Percentiles rank a stretch among this genome's conserved stretches.
These are phyloP conservation scores for Meripilus lineatus DNA, from an alignment of 1,284 basidiomycete genomes.

Conservation along the genomic window DNA sequence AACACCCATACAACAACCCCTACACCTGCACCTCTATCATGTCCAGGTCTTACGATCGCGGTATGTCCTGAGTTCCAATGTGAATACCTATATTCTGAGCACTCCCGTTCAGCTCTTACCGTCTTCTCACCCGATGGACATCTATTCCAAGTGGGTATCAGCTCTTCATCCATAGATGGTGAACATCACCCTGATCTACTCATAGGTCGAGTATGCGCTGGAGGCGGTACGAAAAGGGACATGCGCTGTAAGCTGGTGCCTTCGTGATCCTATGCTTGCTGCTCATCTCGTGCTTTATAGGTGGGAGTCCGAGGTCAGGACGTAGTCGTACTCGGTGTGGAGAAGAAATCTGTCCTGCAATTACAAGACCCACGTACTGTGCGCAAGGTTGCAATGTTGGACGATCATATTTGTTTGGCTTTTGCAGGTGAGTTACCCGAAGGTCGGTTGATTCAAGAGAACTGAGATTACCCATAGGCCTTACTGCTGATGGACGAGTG, in stretches of 20 bases:
- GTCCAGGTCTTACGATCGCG: conserved; percentile 80
- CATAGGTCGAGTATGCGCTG: conserved; percentile 94
- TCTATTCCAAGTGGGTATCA: conserved; percentile 72
- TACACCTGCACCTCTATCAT: conserved; percentile 29
- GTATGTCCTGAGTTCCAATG: conserved; percentile 31
- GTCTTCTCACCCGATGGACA: conserved; percentile 96
- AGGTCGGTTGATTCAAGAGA: conserved; percentile 1
- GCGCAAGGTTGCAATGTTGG: conserved; percentile 97
- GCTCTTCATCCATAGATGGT: too few species aligned
- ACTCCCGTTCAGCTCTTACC: conserved; percentile 63
- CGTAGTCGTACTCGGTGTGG: conserved; percentile 95
- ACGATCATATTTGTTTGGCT: conserved; percentile 96
- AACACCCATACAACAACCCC: background rate
- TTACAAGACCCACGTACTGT: conserved; percentile 98
- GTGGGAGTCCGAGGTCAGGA: conserved; percentile 95
- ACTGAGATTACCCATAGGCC: conserved; percentile 59
- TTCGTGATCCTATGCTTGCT: background rate
- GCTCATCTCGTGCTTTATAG: conserved; percentile 34
- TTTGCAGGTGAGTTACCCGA: conserved; percentile 86
- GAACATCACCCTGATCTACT: conserved; percentile 17
- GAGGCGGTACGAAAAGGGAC: conserved; percentile 98
- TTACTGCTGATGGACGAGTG: conserved; percentile 97
- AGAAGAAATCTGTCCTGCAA: conserved; percentile 98
- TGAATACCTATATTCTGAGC: background rate
- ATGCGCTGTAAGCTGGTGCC: conserved; percentile 73